A percentile compares a stretch with the other conserved stretches of the same genome.
Conservation (phyloP, 208 protist genomes). For the Crithidia brevicula region DNA sequence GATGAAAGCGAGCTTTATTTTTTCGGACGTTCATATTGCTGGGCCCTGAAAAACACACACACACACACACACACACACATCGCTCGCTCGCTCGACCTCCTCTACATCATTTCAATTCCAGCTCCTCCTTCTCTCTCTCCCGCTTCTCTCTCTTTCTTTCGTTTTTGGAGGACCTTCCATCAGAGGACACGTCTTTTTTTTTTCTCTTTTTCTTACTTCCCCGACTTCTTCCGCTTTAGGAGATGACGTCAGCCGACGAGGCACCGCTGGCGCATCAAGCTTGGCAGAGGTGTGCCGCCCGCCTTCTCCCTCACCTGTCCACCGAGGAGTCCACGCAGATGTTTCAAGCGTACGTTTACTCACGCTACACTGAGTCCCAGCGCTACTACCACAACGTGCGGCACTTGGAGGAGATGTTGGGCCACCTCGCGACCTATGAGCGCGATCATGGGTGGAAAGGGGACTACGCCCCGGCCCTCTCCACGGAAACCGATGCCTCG, state of each 20-base stretch:
- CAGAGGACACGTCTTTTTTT: no score
- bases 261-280: slow-evolving; percentile 25
- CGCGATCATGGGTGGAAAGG: slow-evolving; percentile 18
- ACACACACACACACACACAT: no score
- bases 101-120: no score
- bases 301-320: slow-evolving; percentile 20
- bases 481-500: neutral
- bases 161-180: no score
- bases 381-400: slow-evolving; percentile 76
- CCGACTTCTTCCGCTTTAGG: no score
- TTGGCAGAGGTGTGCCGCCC: slow-evolving; percentile 32
- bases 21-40: no score
- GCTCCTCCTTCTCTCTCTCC: no score
- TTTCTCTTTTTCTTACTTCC: slow-evolving; percentile 5
- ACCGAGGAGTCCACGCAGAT: neutral
- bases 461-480: slow-evolving; percentile 14
- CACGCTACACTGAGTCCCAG: slow-evolving; percentile 66
- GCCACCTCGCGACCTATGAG: slow-evolving; percentile 30
- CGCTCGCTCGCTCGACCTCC: no score
- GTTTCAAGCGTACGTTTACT: slow-evolving; percentile 20
- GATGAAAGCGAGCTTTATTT: no score
- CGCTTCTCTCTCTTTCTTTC: no score
- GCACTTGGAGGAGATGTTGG: slow-evolving; percentile 70
- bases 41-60: no score
- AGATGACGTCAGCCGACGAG: no score